These are phyloP conservation scores for Boletus speciosus DNA, from an alignment of 768 basidiomycete species.

Conservation along the genomic window DNA sequence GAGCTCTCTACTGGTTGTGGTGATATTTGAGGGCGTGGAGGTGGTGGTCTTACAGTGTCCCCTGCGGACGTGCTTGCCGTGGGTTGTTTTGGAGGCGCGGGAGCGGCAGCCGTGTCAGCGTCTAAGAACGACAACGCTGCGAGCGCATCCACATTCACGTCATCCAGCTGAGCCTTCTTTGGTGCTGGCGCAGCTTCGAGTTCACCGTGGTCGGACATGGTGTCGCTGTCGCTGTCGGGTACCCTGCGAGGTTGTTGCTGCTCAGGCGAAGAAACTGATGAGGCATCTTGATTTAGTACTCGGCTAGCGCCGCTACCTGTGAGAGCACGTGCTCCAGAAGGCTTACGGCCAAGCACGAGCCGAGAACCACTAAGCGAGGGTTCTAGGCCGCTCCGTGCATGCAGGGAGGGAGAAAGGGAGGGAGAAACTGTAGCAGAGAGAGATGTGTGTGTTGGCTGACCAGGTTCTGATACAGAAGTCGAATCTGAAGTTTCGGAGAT, in stretches of 20 bases:
- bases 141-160: conserved; percentile 64
- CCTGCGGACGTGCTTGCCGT: background rate
- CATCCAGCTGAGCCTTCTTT: conserved; percentile 36
- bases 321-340: conserved; percentile 80
- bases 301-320: conserved; percentile 31
- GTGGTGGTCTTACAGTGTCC: conserved; percentile 12
- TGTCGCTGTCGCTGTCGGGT: conserved; percentile 31
- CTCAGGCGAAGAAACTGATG: conserved; percentile 39
- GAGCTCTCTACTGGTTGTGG: conserved; percentile 36
- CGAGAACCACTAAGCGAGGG: conserved; percentile 38
- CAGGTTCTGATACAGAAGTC: conserved; percentile 31
- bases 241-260: conserved; percentile 25
- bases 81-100: conserved; percentile 16
- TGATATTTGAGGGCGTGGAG: conserved; percentile 27
- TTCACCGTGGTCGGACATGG: conserved; percentile 29
- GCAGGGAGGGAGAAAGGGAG: conserved; percentile 22
- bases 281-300: conserved; percentile 34
- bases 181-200: background rate
- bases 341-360: conserved; percentile 55
- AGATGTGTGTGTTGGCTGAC: conserved; percentile 11
- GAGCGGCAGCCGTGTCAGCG: conserved; percentile 27
- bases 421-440: conserved; percentile 24
- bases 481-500: conserved; percentile 43
- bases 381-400: conserved; percentile 27
- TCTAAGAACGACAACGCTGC: conserved; percentile 78